Base-by-base conservation (phyloP, 805 yeast genomes). In the Yamadazyma akitaensis region DNA sequence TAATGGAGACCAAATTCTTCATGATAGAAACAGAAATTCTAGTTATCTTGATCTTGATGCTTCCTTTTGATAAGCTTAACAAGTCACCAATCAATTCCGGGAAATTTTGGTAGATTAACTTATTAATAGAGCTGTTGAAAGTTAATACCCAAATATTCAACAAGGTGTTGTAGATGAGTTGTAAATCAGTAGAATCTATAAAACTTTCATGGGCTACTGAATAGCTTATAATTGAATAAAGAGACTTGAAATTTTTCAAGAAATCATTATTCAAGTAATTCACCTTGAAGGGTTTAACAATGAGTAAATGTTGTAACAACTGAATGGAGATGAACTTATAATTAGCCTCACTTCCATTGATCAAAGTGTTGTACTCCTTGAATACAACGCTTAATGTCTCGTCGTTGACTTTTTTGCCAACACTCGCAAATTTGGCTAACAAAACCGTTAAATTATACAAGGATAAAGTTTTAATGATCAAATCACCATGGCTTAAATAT, bases 31-130 rank as follows among this genome's bases (percentile, higher is more conserved):
- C 75, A n/a, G 94, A 76, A 37, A 94, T 73, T 61, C 99, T 78
- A 28, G 89, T 86, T 46, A 94, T 81, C 71, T 94, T 94, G 68
- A 91, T 96, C 72, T 94, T 94, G 54, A 92, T 87, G 1, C 97
- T 88, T 48, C 81, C 80, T 61, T 85, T 87, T 25, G 90, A 80
- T 40, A 88, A 73, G 34, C 67, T 65, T 51, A 79, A 73, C 68
- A 76, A 75, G 64, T 60, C 72, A 40, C 71, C 82, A 46, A 78
- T 77, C 60, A 77, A 67, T 51, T 70, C 79, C n/a, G 72, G 80
- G 67, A 70, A 88, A 54, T 68, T 75, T 57, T 67, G 68, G 49
- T 73, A 77, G 55, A 77, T 72, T 51, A 64, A 75, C 51, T 56
- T 54, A 48, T 82, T 76, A 34, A 81, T 73, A 39, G 61, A 53